These are phyloP conservation scores for Ustilago trichophora DNA, from an alignment of 1,284 basidiomycete genomes.

Conservation along the genomic window DNA sequence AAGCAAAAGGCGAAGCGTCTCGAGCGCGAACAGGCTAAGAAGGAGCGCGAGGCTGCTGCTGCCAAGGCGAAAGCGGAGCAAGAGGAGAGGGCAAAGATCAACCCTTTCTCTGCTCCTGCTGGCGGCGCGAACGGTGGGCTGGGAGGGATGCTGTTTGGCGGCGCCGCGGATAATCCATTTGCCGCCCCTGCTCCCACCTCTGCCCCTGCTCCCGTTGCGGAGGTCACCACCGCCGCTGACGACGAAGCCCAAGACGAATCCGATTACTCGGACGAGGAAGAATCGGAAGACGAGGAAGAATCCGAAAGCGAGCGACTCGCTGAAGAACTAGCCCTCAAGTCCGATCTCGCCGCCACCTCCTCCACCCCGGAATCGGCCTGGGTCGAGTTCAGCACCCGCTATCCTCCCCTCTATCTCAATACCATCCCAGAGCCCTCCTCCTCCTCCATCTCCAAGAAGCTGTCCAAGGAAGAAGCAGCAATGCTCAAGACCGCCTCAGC, in stretches of 20 bases:
- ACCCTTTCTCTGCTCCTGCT: conserved; percentile 42
- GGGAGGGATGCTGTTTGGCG: conserved; percentile 53
- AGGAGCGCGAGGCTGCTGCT: conserved; percentile 36
- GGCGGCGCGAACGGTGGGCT: conserved; percentile 20
- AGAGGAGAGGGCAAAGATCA: conserved; percentile 40
- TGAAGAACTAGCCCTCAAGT: conserved; percentile 64
- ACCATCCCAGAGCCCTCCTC: conserved; percentile 61
- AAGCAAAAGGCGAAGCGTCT: conserved; percentile 50
- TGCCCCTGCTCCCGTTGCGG: neutral
- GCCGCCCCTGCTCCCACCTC: conserved; percentile 13
- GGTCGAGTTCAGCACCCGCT: conserved; percentile 41
- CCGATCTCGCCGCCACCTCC: conserved; percentile 35
- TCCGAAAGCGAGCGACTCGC: conserved; percentile 50
- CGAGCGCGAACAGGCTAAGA: conserved; percentile 27
- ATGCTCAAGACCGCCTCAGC: conserved; percentile 33
- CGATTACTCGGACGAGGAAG: too few species aligned
- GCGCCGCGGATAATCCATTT: conserved; percentile 45
- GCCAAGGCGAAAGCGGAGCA: conserved; percentile 46
- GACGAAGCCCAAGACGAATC: too few species aligned
- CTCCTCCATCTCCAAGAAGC: conserved; percentile 31
- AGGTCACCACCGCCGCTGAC: neutral
- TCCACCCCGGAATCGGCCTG: conserved; percentile 41
- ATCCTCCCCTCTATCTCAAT: conserved; percentile 58
- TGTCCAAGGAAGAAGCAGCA: conserved; percentile 36
- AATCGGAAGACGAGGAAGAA: conserved; percentile 8